Base-by-base conservation (phyloP, 305 asterid genomes). In the Solanum hybrid region DNA sequence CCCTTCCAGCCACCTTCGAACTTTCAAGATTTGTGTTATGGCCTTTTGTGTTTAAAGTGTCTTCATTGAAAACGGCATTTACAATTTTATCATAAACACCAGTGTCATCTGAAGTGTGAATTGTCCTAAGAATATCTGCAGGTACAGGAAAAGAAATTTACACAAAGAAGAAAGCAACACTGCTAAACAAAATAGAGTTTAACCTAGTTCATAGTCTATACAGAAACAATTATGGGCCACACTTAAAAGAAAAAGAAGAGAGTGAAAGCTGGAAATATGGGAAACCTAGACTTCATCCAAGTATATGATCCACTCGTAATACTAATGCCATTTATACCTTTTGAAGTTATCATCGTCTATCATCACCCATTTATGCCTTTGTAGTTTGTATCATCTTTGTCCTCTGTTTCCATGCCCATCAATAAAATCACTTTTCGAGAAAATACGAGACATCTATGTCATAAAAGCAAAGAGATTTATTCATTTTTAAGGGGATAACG, bases 61-160 rank as follows among this genome's bases (percentile, higher is more conserved):
- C 98, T 92, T 96, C 99, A 72, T 94, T 95, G 88, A 97, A 97
- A 89, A 97, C 90, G 40, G 99, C 95, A 40, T 94, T 92, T 81
- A 97, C 98, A 90, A 97, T 92, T 93, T 96, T 97, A 87, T 95
- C 99, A 90, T 94, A 94, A 46, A 94, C 87, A 88, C 94, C 91
- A 38, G 96, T 95, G 93, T 96, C 98, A 91, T 97, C 99, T 38
- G 98, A 93, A 92, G 92, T 92, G 91, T 97, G 98, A 92, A 97
- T 93, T 91, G 98, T 95, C 85, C 96, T 93, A n/a, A 96, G 91
- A 80, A 96, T 91, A 94, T 95, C 99, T 97, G 96, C 94, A 93
- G 81, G 91, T 86, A 79, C 69, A 29, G 87, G 87, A 85, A 88
- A 79, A 91, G 90, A 82, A 42, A 88, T 22, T 90, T 80, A 85